Conservation (phyloP, 2,329 filamentous ascomycete genomes). For the Didymella glomerata region DNA sequence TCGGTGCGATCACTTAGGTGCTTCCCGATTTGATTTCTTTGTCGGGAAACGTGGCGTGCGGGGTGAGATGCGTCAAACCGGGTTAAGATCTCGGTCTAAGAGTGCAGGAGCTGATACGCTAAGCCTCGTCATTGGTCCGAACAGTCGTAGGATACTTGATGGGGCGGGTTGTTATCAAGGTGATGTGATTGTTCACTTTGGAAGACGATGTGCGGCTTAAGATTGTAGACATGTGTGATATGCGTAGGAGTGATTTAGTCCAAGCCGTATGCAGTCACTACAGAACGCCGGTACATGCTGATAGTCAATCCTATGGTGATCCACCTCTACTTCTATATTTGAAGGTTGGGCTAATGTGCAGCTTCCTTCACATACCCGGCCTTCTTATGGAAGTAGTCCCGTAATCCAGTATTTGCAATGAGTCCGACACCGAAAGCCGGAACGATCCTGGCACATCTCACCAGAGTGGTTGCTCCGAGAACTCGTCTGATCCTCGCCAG, state of each 20-base stretch:
- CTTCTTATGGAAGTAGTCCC: constrained; percentile 30
- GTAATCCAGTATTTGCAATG: constrained; percentile 35
- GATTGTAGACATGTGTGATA: not conserved
- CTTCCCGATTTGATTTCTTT: constrained; percentile 8
- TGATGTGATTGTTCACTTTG: not conserved
- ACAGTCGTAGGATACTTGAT: constrained; percentile 3
- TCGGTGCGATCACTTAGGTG: constrained; percentile 6
- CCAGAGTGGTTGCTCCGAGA: constrained; percentile 32
- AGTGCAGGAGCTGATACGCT: constrained; percentile 20
- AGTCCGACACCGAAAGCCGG: constrained; percentile 43
- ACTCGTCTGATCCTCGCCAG: constrained; percentile 26
- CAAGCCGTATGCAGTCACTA: not conserved
- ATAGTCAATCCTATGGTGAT: not conserved
- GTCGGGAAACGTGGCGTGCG: constrained; percentile 16
- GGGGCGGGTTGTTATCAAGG: constrained; percentile 1
- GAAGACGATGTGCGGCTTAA: not conserved
- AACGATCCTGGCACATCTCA: constrained; percentile 41
- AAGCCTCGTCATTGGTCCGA: constrained; percentile 15
- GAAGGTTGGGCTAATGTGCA: not conserved
- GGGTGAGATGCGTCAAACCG: constrained; percentile 18
- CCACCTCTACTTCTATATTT: not conserved
- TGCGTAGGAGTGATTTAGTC: not conserved
- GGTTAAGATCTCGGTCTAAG: constrained; percentile 23
- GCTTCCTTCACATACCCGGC: constrained; percentile 7
- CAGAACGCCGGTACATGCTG: constrained; percentile 1